A percentile compares a stretch with the other conserved stretches of the same genome.
Conservation (phyloP, 116 monocot genomes). For the Iris pallida region DNA sequence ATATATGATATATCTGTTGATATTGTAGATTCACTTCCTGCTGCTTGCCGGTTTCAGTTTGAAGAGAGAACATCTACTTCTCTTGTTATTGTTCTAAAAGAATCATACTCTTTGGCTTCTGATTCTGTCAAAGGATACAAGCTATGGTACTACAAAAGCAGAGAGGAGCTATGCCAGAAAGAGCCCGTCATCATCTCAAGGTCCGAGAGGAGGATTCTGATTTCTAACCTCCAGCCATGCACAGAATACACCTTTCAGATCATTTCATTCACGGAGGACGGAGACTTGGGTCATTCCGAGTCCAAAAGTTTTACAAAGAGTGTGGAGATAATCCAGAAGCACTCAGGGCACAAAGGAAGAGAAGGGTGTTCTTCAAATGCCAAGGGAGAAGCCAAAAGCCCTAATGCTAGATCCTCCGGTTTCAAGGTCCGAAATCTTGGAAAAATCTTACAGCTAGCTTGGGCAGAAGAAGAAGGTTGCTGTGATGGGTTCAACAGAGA, state of each 20-base stretch:
- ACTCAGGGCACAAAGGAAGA: slow-evolving; percentile 23
- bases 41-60: slow-evolving; percentile 86
- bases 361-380: slow-evolving; percentile 42
- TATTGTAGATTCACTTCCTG: slow-evolving; percentile 81
- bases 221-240: slow-evolving; percentile 84
- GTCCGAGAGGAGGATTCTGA: slow-evolving; percentile 64
- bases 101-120: slow-evolving; percentile 34
- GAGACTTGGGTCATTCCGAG: slow-evolving; percentile 85
- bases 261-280: slow-evolving; percentile 79
- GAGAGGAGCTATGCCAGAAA: slow-evolving; percentile 41
- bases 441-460: slow-evolving; percentile 59
- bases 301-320: slow-evolving; percentile 88
- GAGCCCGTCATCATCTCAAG: slow-evolving; percentile 67
- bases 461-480: slow-evolving; percentile 77
- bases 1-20: not conserved
- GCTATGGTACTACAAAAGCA: slow-evolving; percentile 77
- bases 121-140: slow-evolving; percentile 71
- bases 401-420: slow-evolving; percentile 40
- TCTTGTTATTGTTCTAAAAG: slow-evolving; percentile 68
- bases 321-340: slow-evolving; percentile 59
- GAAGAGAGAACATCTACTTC: slow-evolving; percentile 80
- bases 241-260: slow-evolving; percentile 84
- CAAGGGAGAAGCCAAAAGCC: slow-evolving; percentile 34
- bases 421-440: slow-evolving; percentile 88
- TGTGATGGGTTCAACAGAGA: slow-evolving; percentile 54